phyloP scores from a whole-genome alignment of 805 yeast species.

The Brettanomyces sp. region DNA sequence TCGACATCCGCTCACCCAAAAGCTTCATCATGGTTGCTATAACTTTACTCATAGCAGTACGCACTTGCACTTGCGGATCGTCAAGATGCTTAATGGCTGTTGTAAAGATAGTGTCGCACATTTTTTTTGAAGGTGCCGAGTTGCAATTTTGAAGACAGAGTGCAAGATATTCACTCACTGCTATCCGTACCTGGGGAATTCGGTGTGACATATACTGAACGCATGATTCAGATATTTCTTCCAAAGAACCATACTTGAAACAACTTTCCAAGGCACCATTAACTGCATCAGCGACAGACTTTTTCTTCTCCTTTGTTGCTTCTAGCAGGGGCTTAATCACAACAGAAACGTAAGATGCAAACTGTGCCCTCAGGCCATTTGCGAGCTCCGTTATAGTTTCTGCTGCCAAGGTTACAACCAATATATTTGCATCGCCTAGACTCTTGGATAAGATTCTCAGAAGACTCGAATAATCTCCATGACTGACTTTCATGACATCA shows the following conservation, averaged over 20 bases:
- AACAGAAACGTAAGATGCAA: constrained; percentile 41
- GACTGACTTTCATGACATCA: constrained; percentile 43
- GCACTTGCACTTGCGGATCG: constrained; percentile 78
- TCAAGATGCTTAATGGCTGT: constrained; percentile 52
- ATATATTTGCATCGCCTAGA: constrained; percentile 81
- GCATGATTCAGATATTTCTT: constrained; percentile 51
- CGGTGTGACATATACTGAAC: constrained; percentile 58
- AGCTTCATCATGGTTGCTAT: constrained; percentile 78
- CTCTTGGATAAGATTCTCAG: constrained; percentile 58
- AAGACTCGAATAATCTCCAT: constrained; percentile 59
- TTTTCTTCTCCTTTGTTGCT: constrained; percentile 82
- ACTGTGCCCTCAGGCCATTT: constrained; percentile 51
- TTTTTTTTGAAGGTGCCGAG: constrained; percentile 38
- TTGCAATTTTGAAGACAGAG: constrained; percentile 49
- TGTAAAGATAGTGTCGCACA: constrained; percentile 49
- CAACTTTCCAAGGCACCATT: constrained; percentile 55
- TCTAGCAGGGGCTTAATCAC: constrained; percentile 62
- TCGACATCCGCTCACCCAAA: constrained; percentile 65
- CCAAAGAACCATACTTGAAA: constrained; percentile 39
- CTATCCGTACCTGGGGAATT: constrained; percentile 74
- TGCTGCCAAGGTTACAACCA: constrained; percentile 75
- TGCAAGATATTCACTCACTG: constrained; percentile 54
- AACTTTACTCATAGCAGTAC: constrained; percentile 67
- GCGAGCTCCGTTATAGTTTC: constrained; percentile 53
- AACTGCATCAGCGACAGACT: constrained; percentile 65